A percentile compares a stretch with the other conserved stretches of the same genome.
Conservation (phyloP, 2,329 filamentous ascomycete species). For the Sporothrix brunneoviolacea region DNA sequence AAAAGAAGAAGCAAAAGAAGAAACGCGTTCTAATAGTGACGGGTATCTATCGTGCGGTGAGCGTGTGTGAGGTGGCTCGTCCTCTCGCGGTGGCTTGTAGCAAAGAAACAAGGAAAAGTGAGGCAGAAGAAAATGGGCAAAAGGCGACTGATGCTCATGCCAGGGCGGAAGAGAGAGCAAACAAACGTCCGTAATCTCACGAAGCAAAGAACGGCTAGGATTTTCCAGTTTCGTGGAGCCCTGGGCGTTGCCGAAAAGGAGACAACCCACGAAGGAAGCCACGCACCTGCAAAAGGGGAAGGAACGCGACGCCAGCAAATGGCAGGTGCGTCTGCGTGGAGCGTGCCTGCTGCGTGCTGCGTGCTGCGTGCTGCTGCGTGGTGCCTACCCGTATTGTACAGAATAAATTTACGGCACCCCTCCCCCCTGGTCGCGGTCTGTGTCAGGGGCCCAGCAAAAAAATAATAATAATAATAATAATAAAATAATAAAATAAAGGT, state of each 20-base stretch:
- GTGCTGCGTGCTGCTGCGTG: background rate
- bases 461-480: too few relatives aligned
- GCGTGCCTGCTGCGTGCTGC: too few relatives aligned
- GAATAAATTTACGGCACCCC: conserved; percentile 3
- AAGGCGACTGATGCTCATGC: too few relatives aligned
- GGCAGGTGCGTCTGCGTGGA: conserved; percentile 5
- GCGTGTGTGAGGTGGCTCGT: background rate
- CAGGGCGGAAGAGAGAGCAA: too few relatives aligned
- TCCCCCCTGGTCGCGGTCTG: background rate
- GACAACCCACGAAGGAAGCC: conserved; percentile 2
- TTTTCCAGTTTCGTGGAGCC: conserved; percentile 4
- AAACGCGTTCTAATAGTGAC: conserved; percentile 11
- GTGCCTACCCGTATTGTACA: too few relatives aligned
- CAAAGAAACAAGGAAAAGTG: background rate
- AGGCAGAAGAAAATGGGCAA: background rate
- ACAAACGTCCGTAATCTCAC: too few relatives aligned
- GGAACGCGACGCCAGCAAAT: conserved; percentile 11
- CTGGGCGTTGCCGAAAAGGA: conserved; percentile 2
- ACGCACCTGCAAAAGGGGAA: conserved; percentile 2
- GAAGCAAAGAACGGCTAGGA: too few relatives aligned
- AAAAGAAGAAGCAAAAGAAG: background rate
- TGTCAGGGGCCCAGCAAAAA: conserved; percentile 1
- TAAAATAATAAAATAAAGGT: background rate
- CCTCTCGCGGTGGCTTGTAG: too few relatives aligned
- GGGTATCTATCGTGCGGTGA: conserved; percentile 2